phyloP scores from a whole-genome alignment of 2,329 filamentous ascomycete species.

The Biscogniauxia marginata region DNA sequence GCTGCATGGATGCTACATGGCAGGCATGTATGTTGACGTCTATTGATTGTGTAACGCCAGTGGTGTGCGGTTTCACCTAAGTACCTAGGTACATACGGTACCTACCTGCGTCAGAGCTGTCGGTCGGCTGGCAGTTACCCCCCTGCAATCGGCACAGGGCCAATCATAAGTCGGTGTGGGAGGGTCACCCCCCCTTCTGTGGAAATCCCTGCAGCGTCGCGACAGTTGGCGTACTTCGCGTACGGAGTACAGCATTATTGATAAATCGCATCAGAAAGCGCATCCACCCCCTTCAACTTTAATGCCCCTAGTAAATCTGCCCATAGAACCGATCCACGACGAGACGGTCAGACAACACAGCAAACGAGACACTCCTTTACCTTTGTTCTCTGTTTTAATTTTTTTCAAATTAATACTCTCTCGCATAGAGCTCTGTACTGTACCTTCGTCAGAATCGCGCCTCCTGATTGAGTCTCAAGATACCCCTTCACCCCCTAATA shows the following conservation, averaged over 20 bases:
- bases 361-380: conserved; percentile 19
- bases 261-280: conserved; percentile 6
- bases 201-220: conserved; percentile 21
- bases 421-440: conserved; percentile 9
- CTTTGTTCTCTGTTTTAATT: conserved; percentile 11
- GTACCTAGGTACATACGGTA: not conserved
- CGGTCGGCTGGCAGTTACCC: not conserved
- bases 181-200: not conserved
- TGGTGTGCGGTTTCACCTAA: not conserved
- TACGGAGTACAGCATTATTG: conserved; percentile 14
- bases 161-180: not conserved
- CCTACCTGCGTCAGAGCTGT: not conserved
- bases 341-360: conserved; percentile 9
- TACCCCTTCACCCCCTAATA: conserved; percentile 19
- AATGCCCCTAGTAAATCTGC: conserved; percentile 7
- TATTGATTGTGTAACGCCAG: conserved; percentile 4
- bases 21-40: not conserved
- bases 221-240: conserved; percentile 25
- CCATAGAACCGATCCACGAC: conserved; percentile 10
- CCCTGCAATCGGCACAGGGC: not conserved
- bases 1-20: not conserved
- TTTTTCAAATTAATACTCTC: conserved; percentile 16
- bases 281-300: conserved; percentile 10
- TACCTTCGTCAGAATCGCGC: conserved; percentile 5
- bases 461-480: conserved; percentile 10